Evolutionary conservation across 202 grass and related monocot species (phyloP).

Genomic region (Elaeis oleifera): DNA sequence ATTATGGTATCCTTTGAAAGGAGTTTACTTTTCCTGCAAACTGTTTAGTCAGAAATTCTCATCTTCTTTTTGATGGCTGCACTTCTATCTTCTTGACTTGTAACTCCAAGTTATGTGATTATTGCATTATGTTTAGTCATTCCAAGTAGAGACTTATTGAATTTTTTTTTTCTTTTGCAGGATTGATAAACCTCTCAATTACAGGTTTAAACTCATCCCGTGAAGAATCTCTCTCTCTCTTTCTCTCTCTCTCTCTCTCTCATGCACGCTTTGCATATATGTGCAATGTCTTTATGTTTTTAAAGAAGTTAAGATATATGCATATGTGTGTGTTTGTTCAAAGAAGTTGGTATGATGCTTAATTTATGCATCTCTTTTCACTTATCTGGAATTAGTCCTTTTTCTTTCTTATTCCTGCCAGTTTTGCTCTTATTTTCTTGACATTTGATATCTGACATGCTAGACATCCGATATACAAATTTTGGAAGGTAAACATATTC

Average conservation of each 20-base stretch:
- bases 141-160: too few species aligned
- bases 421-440: too few species aligned
- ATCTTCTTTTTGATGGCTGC: too few species aligned
- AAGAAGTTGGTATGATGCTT: background rate
- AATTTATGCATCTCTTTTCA: slow-evolving; percentile 1
- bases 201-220: slow-evolving; percentile 48
- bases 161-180: slow-evolving; percentile 35
- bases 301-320: too few species aligned
- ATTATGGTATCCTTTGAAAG: too few species aligned
- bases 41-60: too few species aligned
- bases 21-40: too few species aligned
- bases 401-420: too few species aligned
- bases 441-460: too few species aligned
- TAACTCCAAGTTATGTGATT: slow-evolving; percentile 5
- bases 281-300: background rate
- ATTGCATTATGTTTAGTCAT: slow-evolving; percentile 24
- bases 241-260: background rate
- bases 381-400: too few species aligned
- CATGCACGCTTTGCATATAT: background rate
- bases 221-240: background rate
- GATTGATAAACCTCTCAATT: slow-evolving; percentile 62
- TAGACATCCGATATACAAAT: too few species aligned
- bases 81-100: background rate
- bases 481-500: background rate
- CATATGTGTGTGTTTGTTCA: background rate